A percentile compares a stretch with the other conserved stretches of the same genome.
These are phyloP conservation scores for Aspergillus chevalieri DNA, from an alignment of 2,329 filamentous ascomycete genomes.

Conservation along the genomic window DNA sequence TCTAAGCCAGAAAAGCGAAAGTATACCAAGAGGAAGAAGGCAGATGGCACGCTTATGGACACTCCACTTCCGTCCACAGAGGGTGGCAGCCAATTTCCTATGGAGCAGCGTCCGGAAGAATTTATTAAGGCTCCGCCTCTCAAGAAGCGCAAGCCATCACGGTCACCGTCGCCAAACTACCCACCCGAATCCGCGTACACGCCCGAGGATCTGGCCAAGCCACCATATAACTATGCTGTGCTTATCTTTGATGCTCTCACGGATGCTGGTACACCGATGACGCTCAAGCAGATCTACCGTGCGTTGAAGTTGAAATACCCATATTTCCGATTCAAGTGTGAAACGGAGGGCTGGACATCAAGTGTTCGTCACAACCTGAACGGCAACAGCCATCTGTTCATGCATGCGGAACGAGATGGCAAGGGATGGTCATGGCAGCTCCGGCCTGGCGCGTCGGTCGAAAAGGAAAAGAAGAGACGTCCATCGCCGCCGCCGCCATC, in stretches of 20 bases:
- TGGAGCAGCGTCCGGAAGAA: slow-evolving; percentile 35
- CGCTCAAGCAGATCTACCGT: slow-evolving; percentile 61
- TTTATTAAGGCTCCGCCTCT: slow-evolving; percentile 40
- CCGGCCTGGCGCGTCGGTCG: slow-evolving; percentile 53
- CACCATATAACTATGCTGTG: slow-evolving; percentile 57
- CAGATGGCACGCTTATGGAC: slow-evolving; percentile 36
- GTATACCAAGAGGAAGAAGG: slow-evolving; percentile 44
- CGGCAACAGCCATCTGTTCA: slow-evolving; percentile 52
- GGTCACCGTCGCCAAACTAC: slow-evolving; percentile 58
- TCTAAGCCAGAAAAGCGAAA: slow-evolving; percentile 43
- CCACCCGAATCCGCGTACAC: slow-evolving; percentile 54
- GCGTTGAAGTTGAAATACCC: slow-evolving; percentile 59
- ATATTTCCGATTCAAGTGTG: slow-evolving; percentile 57
- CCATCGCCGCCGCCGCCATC: slow-evolving; percentile 35
- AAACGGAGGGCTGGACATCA: slow-evolving; percentile 60
- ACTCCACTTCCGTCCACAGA: slow-evolving; percentile 40
- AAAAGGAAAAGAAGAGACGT: slow-evolving; percentile 52
- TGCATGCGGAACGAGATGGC: slow-evolving; percentile 55
- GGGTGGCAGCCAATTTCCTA: slow-evolving; percentile 27
- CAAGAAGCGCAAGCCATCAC: slow-evolving; percentile 49
- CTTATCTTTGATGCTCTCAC: slow-evolving; percentile 59
- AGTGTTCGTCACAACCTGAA: slow-evolving; percentile 60
- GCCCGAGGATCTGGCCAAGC: slow-evolving; percentile 57
- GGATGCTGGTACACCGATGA: slow-evolving; percentile 52
- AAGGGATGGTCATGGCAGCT: slow-evolving; percentile 61